Evolutionary conservation across 768 basidiomycete genomes (phyloP).

Genomic region (Hericium coralloides): DNA sequence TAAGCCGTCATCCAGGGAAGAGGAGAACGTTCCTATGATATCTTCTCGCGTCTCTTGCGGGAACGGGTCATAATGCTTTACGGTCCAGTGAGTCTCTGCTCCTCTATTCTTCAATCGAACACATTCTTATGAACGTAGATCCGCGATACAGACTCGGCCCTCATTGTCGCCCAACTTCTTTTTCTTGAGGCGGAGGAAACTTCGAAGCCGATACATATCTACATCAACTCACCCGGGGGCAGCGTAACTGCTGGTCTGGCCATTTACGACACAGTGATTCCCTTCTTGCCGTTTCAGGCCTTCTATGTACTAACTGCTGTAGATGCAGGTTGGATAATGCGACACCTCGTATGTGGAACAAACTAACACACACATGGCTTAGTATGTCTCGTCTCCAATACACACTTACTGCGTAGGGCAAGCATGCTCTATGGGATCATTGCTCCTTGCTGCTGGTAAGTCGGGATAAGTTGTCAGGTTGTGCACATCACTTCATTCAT

Average conservation of each 20-base stretch:
- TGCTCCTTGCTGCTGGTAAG: conserved; percentile 77
- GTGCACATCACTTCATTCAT: conserved; percentile 7
- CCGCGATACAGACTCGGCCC: conserved; percentile 79
- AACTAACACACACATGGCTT: not conserved
- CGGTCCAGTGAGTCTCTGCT: conserved; percentile 59
- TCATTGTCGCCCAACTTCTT: conserved; percentile 85
- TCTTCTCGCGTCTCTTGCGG: conserved; percentile 86
- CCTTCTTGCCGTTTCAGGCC: not conserved
- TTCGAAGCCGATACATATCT: conserved; percentile 88
- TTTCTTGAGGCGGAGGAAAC: conserved; percentile 96
- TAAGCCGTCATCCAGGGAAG: conserved; percentile 43
- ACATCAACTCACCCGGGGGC: conserved; percentile 96
- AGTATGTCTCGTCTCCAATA: conserved; percentile 89
- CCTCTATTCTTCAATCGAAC: not conserved
- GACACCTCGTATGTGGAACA: not conserved
- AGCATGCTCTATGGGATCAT: conserved; percentile 93
- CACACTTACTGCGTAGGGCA: conserved; percentile 96
- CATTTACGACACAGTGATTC: conserved; percentile 85
- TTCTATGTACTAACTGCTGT: not conserved
- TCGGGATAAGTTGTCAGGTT: not conserved
- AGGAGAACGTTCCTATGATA: conserved; percentile 89
- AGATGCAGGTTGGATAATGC: conserved; percentile 50
- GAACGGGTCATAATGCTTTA: conserved; percentile 95
- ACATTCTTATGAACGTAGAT: conserved; percentile 42
- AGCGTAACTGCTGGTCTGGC: conserved; percentile 94